Base-by-base conservation (phyloP, 805 yeast species). In the Saturnispora besseyi region DNA sequence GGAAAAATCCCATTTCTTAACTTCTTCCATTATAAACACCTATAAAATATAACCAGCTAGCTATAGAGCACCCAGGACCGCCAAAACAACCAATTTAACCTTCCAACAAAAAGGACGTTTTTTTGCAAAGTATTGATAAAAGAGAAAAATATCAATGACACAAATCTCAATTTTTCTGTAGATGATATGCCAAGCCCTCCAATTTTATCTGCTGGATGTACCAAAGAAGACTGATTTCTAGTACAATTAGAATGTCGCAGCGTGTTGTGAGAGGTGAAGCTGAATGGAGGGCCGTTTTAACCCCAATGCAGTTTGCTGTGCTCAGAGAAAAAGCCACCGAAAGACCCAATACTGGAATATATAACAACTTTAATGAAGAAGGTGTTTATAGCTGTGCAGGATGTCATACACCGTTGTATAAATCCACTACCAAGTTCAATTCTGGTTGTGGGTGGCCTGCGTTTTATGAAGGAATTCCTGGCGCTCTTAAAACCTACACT, bases 381-480 rank as follows among this genome's bases (percentile, higher is more conserved):
- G 98, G 97, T 0, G 69, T 77, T 2, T 93, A 89, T 65, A 69
- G 70, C 43, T 93, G 99, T 69, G 96, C 85, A 0, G 98, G 84
- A 5, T 93, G 99, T 67, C 74, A 73, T 46, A 70, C 76, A 41
- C 96, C 96, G 11, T 68, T 93, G 30, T 93, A 93, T 66, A 75
- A 76, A 53, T 81, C 96, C 29, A 70, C 75, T 31, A 77, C 96
- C 3, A 91, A 93, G 65, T 93, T 93, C 59, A 82, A 84, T 51
- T 79, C 96, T 11, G 88, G 88, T 48, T 93, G 99, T 66, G 99
- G 99, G 2, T 93, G 99, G 99, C 99, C 99, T 1, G 90, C 96
- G 0, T 93, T 93, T 66, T 91, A 83, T 65, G 84, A 87, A 51
- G 96, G 95, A 1, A 70, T 87, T 37, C 95, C 96, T 0, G 90